Base-by-base conservation (phyloP, 2,329 filamentous ascomycete species). In the Epichloe uncinata region DNA sequence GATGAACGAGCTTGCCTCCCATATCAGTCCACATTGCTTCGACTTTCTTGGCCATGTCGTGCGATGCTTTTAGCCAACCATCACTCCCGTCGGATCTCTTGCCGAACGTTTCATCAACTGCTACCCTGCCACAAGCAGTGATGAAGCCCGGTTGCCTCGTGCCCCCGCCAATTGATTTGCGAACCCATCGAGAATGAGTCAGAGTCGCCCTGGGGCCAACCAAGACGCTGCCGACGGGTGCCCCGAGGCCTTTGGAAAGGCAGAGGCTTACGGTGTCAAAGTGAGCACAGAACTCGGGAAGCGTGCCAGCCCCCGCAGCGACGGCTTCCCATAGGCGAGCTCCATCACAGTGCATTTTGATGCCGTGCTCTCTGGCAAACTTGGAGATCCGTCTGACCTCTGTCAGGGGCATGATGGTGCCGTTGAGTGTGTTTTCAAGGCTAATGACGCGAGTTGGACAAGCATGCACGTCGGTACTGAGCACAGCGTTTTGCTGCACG, bases 401-500 rank as follows among this genome's bases (percentile, higher is more conserved):
- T 1, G 69, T 66, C 1, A 95, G 73, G 0, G 89, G 90, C 74
- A 87, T 84, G 42, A 95, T 73, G 58, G 82, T 81, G 22, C 89
- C 89, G 50, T 80, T 79, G 46, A 95, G 75, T 1, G 90, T 95
- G 63, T 95, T 95, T 62, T 96, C 89, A 45, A 95, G 71, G 54
- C 79, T 82, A 56, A 96, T 87, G 47, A 95, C 77, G 42, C 79
- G 79, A 0, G 89, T 95, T 0, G 89, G 88, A 59, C 85, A 89
- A 34, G 74, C 72, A 63, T 95, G 87, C 18, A 93, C 77, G 57
- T 94, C 79, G 49, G 85, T 76, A 55, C 74, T 72, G 0, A 89
- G 62, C 0, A 84, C 73, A 4, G 78, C 79, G 54, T 85, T 70
- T 53, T 78, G 74, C 61, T 82, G 66, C 13, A 95, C 69, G 58